Conservation (phyloP, 805 yeast species). For the Yarrowia keelungensis region DNA sequence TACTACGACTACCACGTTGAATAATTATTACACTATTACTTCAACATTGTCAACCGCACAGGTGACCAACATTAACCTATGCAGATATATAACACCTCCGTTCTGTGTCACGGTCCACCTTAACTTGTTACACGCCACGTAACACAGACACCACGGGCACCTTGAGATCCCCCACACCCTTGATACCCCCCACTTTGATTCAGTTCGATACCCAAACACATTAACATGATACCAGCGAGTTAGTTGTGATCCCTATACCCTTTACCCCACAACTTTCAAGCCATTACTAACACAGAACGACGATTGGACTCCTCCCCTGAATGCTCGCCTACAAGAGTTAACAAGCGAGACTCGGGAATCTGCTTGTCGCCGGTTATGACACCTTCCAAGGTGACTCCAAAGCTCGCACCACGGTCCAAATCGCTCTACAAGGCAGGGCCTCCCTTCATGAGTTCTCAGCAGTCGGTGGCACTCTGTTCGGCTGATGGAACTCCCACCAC, state of each 20-base stretch:
- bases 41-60: neutral
- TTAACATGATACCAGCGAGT: conserved; percentile 27
- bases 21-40: no score
- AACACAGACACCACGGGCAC: neutral
- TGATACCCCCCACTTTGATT: conserved; percentile 29
- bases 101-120: conserved; percentile 8
- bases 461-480: neutral
- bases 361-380: conserved; percentile 1
- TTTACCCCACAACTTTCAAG: neutral
- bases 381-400: neutral
- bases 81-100: neutral
- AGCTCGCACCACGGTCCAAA: conserved; percentile 34
- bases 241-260: neutral
- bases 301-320: conserved; percentile 15
- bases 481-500: conserved; percentile 11
- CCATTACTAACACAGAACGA: conserved; percentile 36
- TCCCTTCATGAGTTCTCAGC: neutral
- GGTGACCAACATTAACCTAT: conserved; percentile 12
- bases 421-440: conserved; percentile 35
- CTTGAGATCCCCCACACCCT: neutral
- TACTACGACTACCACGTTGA: no score
- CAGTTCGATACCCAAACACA: conserved; percentile 4
- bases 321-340: neutral
- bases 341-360: conserved; percentile 12
- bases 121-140: neutral